Percentiles rank a stretch among this genome's conserved stretches.
Conservation (phyloP, 257 asterid genomes). For the Striga asiatica region DNA sequence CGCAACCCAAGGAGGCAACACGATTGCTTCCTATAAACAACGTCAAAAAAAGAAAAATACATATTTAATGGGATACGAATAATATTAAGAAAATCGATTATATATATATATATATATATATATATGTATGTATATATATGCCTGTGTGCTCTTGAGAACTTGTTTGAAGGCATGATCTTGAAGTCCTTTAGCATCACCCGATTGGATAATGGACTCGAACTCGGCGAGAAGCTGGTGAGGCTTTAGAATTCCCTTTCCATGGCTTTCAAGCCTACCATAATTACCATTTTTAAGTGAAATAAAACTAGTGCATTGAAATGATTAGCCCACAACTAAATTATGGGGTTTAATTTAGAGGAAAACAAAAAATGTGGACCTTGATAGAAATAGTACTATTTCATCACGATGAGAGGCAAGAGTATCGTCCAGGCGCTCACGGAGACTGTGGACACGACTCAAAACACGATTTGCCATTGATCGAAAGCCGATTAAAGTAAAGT, state of each 20-base stretch:
- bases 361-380: slow-evolving; percentile 27
- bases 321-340: neutral
- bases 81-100: too few relatives aligned
- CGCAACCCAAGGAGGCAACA: slow-evolving; percentile 23
- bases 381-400: slow-evolving; percentile 43
- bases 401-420: slow-evolving; percentile 58
- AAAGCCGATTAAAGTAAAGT: slow-evolving; percentile 8
- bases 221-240: slow-evolving; percentile 37
- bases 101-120: too few relatives aligned
- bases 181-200: neutral
- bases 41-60: neutral
- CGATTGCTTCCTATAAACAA: slow-evolving; percentile 18
- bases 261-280: slow-evolving; percentile 31
- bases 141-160: neutral
- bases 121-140: neutral
- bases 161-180: neutral
- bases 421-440: slow-evolving; percentile 63
- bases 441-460: slow-evolving; percentile 62
- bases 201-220: slow-evolving; percentile 13
- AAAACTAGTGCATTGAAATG: neutral
- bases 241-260: slow-evolving; percentile 44
- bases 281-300: neutral
- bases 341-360: neutral
- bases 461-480: slow-evolving; percentile 67
- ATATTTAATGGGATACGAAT: neutral